Conservation (phyloP, 495 filamentous ascomycete species). For the Saxophila tyrrhenica region DNA sequence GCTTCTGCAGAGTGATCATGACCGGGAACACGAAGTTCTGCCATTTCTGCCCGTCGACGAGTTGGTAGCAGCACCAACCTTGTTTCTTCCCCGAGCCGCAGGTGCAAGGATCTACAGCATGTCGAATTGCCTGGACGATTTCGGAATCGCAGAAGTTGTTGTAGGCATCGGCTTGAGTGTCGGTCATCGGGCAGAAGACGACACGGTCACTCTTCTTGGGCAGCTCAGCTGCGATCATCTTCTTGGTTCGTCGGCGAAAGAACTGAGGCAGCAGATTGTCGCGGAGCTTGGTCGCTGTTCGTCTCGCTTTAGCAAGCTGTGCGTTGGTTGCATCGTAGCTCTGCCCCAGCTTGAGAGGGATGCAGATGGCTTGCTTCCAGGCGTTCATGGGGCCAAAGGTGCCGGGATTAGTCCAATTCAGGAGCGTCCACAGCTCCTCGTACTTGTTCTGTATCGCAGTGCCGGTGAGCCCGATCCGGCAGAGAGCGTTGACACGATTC, state of each 20-base stretch:
- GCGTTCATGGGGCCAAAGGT: slow-evolving; percentile 63
- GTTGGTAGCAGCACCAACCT: slow-evolving; percentile 70
- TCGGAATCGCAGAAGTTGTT: slow-evolving; percentile 66
- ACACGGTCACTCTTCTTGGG: slow-evolving; percentile 91
- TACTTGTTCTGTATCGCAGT: slow-evolving; percentile 98
- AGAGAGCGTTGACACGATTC: slow-evolving; percentile 86
- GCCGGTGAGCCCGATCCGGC: slow-evolving; percentile 85
- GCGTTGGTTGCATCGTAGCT: slow-evolving; percentile 81
- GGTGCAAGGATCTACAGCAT: slow-evolving; percentile 53
- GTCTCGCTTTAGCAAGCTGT: slow-evolving; percentile 69
- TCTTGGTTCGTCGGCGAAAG: slow-evolving; percentile 90
- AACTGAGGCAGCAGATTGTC: slow-evolving; percentile 82
- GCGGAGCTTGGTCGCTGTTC: slow-evolving; percentile 75
- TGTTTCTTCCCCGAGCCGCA: slow-evolving; percentile 59
- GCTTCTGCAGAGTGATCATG: slow-evolving; percentile 69
- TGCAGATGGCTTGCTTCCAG: slow-evolving; percentile 68
- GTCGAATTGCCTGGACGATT: slow-evolving; percentile 56
- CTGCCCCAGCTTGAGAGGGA: slow-evolving; percentile 76
- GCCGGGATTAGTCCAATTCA: slow-evolving; percentile 96
- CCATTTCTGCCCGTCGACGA: slow-evolving; percentile 56
- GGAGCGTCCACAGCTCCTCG: slow-evolving; percentile 88
- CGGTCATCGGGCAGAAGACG: slow-evolving; percentile 86
- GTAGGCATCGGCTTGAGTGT: slow-evolving; percentile 74
- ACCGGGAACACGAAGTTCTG: slow-evolving; percentile 73
- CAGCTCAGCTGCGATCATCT: slow-evolving; percentile 83